Conservation (phyloP, 2,329 filamentous ascomycete species). For the Aspergillus awamori region DNA sequence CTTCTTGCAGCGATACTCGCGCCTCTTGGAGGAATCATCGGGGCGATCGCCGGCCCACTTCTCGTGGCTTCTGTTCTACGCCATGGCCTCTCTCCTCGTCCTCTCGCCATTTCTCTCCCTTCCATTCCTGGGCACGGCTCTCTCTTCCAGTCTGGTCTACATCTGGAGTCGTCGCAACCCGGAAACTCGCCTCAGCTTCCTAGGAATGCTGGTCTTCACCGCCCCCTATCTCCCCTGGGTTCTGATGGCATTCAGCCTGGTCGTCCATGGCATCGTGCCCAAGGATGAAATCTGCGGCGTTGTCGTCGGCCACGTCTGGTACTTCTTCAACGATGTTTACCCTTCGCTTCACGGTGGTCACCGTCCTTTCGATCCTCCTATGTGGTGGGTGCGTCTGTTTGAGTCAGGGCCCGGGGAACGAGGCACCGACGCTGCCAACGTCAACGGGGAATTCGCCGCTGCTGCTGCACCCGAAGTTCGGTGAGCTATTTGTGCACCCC, state of each 20-base stretch:
- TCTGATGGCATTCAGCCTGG: conserved; percentile 84
- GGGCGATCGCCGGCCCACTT: conserved; percentile 89
- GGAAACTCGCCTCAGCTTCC: conserved; percentile 82
- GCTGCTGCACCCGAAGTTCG: conserved; percentile 39
- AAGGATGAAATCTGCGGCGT: conserved; percentile 97
- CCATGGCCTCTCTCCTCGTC: conserved; percentile 74
- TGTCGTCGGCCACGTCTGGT: conserved; percentile 93
- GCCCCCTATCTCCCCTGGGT: conserved; percentile 97
- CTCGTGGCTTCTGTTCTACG: conserved; percentile 89
- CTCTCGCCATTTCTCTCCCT: conserved; percentile 87
- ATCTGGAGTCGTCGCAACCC: conserved; percentile 97
- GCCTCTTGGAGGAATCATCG: conserved; percentile 92
- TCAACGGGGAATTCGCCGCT: conserved; percentile 38
- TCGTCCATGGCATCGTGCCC: conserved; percentile 86
- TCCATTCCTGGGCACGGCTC: conserved; percentile 89
- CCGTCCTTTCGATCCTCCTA: conserved; percentile 83
- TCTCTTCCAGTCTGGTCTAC: conserved; percentile 92
- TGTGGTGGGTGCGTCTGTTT: conserved; percentile 87
- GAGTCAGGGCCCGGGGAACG: conserved; percentile 45
- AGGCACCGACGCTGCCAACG: conserved; percentile 30
- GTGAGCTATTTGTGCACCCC: conserved; percentile 20
- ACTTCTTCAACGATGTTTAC: conserved; percentile 97
- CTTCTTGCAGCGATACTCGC: conserved; percentile 95
- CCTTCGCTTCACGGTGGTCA: conserved; percentile 84
- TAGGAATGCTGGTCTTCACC: conserved; percentile 87